Evolutionary conservation across 495 filamentous ascomycete genomes (phyloP), one percentile per base, ranked within the genome.

Genomic region (Amphirosellinia nigrospora): DNA sequence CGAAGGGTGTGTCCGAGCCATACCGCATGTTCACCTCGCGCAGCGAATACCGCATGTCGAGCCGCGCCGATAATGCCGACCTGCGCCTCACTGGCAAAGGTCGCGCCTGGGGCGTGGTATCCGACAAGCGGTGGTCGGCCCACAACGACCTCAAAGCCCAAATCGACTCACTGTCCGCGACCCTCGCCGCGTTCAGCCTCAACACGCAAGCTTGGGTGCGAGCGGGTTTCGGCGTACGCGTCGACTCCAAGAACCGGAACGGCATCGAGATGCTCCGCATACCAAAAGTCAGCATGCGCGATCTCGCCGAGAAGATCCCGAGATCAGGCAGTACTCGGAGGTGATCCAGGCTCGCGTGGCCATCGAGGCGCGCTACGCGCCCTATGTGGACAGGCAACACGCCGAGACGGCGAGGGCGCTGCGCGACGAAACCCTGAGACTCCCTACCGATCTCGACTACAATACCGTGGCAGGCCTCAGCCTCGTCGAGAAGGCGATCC

Each of bases 21-120:
- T 99, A 99, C 82, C 89, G 96, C 70, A 98, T 99, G 96, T 99
- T 99, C 84, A 98, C 96, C 9, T 93, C 93, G 21, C 90, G 96
- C 66, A 94, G 90, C 82, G 96, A 99, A 79, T 99, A 96, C 82
- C 92, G 96, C 59, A 94, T 99, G 86, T 91, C 89, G 39, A 89
- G 93, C 10, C 90, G 96, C 64, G 88, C 94, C 60, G 96, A 99
- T 83, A 98, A 99, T 78, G 96, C 96, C 48, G 96, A 99, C 80
- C 75, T 90, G 4, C 91, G 96, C 9, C 88, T 99, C 26, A 98
- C 96, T 4, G 86, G 87, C 8, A 89, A 89, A 77, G 96, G 94
- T 16, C 89, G 91, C 61, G 82, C 83, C 0, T 92, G 90, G 64
- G 94, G 96, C 63, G 87, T 95, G 41, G 92, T 98, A 7, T 82